phyloP scores from a whole-genome alignment of 108 stramenopile genomes.

The Cylindrotheca closterium region DNA sequence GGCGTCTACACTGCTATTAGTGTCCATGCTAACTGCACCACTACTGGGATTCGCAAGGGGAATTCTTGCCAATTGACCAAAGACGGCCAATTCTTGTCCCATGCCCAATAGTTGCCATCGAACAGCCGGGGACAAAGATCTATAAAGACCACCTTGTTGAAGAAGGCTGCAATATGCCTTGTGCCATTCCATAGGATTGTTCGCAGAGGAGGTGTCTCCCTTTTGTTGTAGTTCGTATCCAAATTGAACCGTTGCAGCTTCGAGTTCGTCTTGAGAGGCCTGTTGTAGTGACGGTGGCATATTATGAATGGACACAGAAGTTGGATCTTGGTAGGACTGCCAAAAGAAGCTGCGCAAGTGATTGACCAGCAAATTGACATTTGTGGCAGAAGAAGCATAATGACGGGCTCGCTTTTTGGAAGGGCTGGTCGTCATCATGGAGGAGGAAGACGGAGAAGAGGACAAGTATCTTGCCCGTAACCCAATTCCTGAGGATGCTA shows the following conservation, averaged over 20 bases:
- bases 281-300: constrained; percentile 33
- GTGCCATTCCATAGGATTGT: constrained; percentile 50
- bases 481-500: constrained; percentile 29
- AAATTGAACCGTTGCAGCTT: constrained; percentile 29
- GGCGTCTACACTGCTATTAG: constrained; percentile 1
- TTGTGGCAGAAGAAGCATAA: not conserved
- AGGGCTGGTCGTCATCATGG: too few species aligned
- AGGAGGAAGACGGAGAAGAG: too few species aligned
- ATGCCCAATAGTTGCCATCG: constrained; percentile 40
- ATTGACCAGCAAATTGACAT: not conserved
- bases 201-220: constrained; percentile 26
- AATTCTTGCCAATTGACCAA: constrained; percentile 16
- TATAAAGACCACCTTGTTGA: constrained; percentile 37
- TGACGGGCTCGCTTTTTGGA: not conserved
- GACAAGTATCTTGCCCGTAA: constrained; percentile 27
- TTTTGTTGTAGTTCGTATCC: constrained; percentile 43
- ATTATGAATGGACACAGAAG: not conserved
- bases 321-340: constrained; percentile 39
- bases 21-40: constrained; percentile 1
- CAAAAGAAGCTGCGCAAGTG: constrained; percentile 46
- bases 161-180: constrained; percentile 21
- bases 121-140: constrained; percentile 12
- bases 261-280: constrained; percentile 21
- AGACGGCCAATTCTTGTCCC: constrained; percentile 45
- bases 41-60: not conserved